phyloP scores from a whole-genome alignment of 2,329 filamentous ascomycete genomes.

The Penicillium palitans region DNA sequence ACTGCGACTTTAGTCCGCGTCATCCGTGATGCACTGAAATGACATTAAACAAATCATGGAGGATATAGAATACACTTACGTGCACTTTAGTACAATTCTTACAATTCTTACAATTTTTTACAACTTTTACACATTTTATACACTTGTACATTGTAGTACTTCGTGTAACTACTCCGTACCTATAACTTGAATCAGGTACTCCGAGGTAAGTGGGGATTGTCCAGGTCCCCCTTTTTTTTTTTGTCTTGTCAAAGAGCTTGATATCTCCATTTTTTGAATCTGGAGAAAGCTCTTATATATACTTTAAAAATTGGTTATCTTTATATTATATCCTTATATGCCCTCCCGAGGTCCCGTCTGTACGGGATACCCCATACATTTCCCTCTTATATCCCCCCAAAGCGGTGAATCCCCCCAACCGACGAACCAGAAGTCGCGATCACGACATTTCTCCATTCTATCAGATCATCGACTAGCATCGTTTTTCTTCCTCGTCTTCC shows the following conservation, averaged over 20 bases:
- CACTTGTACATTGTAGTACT: neutral
- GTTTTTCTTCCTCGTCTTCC: constrained; percentile 7
- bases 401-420: constrained; percentile 26
- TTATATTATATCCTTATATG: neutral
- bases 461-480: constrained; percentile 42
- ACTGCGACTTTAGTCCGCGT: constrained; percentile 9
- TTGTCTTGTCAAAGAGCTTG: neutral
- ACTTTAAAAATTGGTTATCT: neutral
- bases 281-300: neutral
- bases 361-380: neutral
- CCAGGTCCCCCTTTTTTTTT: neutral
- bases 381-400: neutral
- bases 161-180: neutral
- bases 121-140: neutral
- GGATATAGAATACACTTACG: neutral
- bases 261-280: neutral
- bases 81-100: neutral
- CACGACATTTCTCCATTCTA: constrained; percentile 48
- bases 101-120: neutral
- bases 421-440: constrained; percentile 38
- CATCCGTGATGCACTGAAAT: constrained; percentile 6
- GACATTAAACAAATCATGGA: neutral
- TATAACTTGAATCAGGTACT: neutral
- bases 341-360: too few species aligned
- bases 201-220: neutral